Conservation (phyloP, 331 rosid genomes). For the Pyracantha coccinea region DNA sequence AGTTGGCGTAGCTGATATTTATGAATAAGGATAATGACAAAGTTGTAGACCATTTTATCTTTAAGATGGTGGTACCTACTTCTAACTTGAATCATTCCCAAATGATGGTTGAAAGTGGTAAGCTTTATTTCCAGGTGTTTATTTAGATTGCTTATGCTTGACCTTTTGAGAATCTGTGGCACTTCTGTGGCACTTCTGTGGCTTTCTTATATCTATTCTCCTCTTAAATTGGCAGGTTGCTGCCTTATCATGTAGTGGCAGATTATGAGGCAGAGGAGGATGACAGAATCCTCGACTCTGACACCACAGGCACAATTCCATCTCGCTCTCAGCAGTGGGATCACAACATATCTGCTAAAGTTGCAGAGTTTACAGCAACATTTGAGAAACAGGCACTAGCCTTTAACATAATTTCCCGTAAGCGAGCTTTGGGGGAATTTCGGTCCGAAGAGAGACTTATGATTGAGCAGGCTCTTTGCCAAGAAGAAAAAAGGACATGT, state of each 20-base stretch:
- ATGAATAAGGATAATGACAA: not conserved
- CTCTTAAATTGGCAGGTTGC: conserved; percentile 41
- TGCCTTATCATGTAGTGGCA: conserved; percentile 97
- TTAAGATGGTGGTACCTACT: not conserved
- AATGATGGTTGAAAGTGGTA: not conserved
- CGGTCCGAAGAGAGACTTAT: conserved; percentile 95
- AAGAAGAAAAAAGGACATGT: conserved; percentile 76
- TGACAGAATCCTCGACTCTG: conserved; percentile 94
- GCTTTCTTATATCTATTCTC: not conserved
- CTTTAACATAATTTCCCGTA: conserved; percentile 80
- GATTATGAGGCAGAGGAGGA: conserved; percentile 99
- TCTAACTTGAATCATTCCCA: not conserved
- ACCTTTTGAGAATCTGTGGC: not conserved
- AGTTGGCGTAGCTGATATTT: not conserved
- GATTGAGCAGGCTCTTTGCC: conserved; percentile 91
- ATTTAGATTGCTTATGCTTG: not conserved
- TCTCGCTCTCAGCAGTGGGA: conserved; percentile 99
- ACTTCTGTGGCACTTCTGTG: not conserved
- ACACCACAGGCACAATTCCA: conserved; percentile 82
- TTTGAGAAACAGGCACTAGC: conserved; percentile 97
- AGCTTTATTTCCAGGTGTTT: not conserved
- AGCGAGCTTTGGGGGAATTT: conserved; percentile 77
- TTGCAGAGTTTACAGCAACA: conserved; percentile 84
- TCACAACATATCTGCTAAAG: conserved; percentile 82
- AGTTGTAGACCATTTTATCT: not conserved